Evolutionary conservation across 2,329 filamentous ascomycete genomes (phyloP), one percentile per base, ranked within the genome.

Genomic region (Fusarium dlaminii): DNA sequence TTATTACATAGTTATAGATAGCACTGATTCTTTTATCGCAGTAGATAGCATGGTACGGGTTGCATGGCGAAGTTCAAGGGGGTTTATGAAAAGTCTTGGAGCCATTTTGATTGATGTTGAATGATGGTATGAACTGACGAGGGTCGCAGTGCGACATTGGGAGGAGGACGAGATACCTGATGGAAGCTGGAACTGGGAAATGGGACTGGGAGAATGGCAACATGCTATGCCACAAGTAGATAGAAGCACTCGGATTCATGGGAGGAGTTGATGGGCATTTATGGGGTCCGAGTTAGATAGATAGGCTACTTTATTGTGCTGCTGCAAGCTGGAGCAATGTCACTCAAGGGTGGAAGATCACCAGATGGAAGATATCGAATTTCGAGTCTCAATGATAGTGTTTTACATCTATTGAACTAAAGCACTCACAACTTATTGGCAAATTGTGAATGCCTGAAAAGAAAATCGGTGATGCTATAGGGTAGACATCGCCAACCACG

Each of bases 1-100:
- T 78, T 75, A 69, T 78, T 77, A 76, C 76, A 77, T 78, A 78
- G 76, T 75, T 76, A 78, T 78, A 78, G 76, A 78, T 78, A 78
- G 76, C 76, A 79, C 72, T 79, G 73, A 58, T 72, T 73, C 71
- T 73, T 70, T 72, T 59, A 68, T 66, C 66, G 68, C 70, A 70
- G 69, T 75, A 76, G 63, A 72, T 76, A 74, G 68, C 76, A 78
- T 78, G 74, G 67, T 66, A 64, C 45, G 62, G 73, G 72, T 67
- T 75, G 70, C 75, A 73, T 77, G 76, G 74, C 65, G 71, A 74
- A 74, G 72, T 65, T 72, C 60, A 59, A 56, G 63, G 60, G 34
- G 48, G 36, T 61, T 61, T 64, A 63, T 60, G 52, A 77, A 68
- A 75, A 68, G 59, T 66, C 57, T 59, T 71, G 63, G 67, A 69